A percentile compares a stretch with the other conserved stretches of the same genome.
Conservation (phyloP, 2,329 filamentous ascomycete species). For the Ceratocystis albifundus region DNA sequence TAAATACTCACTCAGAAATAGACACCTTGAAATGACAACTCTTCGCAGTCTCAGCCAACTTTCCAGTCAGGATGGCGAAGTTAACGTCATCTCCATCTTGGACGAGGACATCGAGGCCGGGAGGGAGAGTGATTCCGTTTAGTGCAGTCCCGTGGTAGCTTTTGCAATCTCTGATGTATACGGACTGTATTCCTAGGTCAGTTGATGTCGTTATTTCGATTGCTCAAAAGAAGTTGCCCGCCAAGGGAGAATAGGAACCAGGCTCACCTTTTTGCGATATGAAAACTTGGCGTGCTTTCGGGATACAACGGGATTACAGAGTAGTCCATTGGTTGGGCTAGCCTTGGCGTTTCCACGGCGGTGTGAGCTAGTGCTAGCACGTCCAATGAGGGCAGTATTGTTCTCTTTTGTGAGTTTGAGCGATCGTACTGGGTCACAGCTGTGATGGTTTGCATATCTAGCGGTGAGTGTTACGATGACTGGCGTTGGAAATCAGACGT, state of each 20-base stretch:
- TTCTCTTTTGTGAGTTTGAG: conserved; percentile 16
- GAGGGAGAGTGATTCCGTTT: conserved; percentile 11
- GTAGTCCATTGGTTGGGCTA: conserved; percentile 17
- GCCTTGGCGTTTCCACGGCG: conserved; percentile 7
- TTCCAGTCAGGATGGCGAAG: conserved; percentile 19
- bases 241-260: background rate
- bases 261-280: conserved; percentile 18
- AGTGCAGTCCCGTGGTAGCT: conserved; percentile 23
- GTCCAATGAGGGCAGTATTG: conserved; percentile 15
- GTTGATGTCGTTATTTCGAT: background rate
- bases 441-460: conserved; percentile 9
- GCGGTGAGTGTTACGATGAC: background rate
- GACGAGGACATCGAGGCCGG: conserved; percentile 11
- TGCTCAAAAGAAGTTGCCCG: no score
- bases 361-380: conserved; percentile 21
- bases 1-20: background rate
- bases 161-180: conserved; percentile 20
- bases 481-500: background rate
- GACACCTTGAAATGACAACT: background rate
- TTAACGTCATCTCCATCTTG: conserved; percentile 16
- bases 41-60: conserved; percentile 8
- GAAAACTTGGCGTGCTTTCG: conserved; percentile 18
- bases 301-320: conserved; percentile 22
- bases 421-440: background rate
- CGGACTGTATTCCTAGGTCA: background rate